Evolutionary conservation across 495 filamentous ascomycete species (phyloP), one percentile per base, ranked within the genome.

Genomic region (Podospora pseudoanserina): DNA sequence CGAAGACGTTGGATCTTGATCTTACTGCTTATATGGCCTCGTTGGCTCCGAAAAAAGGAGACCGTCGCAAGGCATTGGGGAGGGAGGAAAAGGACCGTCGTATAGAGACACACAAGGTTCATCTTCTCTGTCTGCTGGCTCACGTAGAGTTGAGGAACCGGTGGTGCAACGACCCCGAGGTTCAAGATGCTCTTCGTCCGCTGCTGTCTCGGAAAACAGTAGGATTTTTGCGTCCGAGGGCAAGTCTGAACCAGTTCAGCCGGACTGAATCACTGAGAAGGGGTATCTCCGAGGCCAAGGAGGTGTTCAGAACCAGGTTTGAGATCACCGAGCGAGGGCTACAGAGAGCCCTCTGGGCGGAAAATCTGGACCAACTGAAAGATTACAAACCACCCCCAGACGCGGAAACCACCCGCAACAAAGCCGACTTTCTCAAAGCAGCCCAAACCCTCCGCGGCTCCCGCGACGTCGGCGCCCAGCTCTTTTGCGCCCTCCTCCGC

Each of bases 401-500:
- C 71, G 75, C 75, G 15, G 85, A 86, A 65, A 72, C 79, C 2
- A 75, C 77, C 6, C 76, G 88, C 30, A 89, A 91, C 15, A 87
- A 84, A 71, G 73, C 79, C 3, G 92, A 95, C 66, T 98, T 97
- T 70, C 80, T 82, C 19, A 80, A 80, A 49, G 88, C 91, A 61
- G 91, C 92, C 2, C 81, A 80, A 65, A 81, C 75, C 3, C 76
- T 94, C 32, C 73, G 85, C 71, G 94, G 93, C 5, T 97, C 94
- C 56, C 89, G 92, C 59, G 94, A 99, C 78, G 84, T 95, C 39
- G 95, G 94, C 16, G 89, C 92, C 20, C 93, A 97, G 76, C 77
- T 99, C 3, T 96, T 94, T 67, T 97, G 95, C 78, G 89, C 92
- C 7, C 75, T 97, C 27, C 83, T 99, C 13, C 88, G 95, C 9